Base-by-base conservation (phyloP, 108 stramenopile species). In the Stephanodiscus minutulus region DNA sequence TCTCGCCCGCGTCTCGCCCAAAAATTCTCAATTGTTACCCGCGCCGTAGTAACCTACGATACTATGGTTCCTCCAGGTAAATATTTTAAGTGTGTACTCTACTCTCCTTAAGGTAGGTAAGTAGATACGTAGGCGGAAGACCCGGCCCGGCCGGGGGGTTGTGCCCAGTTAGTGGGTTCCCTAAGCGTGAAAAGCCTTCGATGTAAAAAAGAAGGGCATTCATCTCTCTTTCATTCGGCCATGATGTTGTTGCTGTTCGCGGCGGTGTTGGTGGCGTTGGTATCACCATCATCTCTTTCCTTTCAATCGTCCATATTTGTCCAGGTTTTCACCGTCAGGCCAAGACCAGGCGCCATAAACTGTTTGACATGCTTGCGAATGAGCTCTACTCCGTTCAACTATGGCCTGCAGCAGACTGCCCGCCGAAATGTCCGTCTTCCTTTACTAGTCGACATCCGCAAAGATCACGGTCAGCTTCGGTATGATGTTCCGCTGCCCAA, bases 401-500 rank as follows among this genome's bases (percentile, higher is more conserved):
- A 63, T 28, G 41, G 44, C 39, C 44, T 13, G 17, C 69, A 64
- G 21, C 20, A 65, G 48, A 17, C 49, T 9, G 76, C 81, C 36
- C 76, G 72, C n/a, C 52, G 50, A 64, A 78, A 78, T 63, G 61
- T 82, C 0, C 57, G 71, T 5, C 64, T 82, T 3, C 81, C 81
- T 62, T 63, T 82, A 29, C 53, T 82, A 11, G 76, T 82, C 11
- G 76, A 82, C 52, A 74, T 46, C 35, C 27, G 39, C 10, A 33
- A 52, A 17, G 27, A 67, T 6, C 48, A 35, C 22, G 25, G 44
- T 18, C 35, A 61, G 29, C 68, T n/a, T 54, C 68, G 20, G 28
- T 76, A 70, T 60, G 71, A 82, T 37, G 68, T 82, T 10, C 90
- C 92, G 5, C 80, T 94, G 10, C 92, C 92, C 18, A 88, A 89